Base-by-base conservation (phyloP, 169 alveolate species). In the Eimeria maxima region DNA sequence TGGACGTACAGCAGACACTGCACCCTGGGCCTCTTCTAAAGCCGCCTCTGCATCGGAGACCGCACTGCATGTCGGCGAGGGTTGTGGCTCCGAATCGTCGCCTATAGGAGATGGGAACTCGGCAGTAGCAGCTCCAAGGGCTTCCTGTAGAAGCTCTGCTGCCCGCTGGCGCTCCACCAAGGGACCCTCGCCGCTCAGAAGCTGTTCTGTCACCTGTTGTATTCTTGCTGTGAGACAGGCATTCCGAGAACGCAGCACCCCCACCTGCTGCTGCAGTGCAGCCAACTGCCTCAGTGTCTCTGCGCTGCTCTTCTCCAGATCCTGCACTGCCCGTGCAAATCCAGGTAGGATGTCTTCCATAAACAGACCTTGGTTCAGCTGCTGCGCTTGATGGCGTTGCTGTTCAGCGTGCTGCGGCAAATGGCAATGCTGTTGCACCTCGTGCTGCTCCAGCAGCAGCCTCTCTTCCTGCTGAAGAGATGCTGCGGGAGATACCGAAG, bases 281-380 rank as follows among this genome's bases (percentile, higher is more conserved):
- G 91, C 91, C 91, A 83, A 24, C 91, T 83, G 91, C 14, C 91
- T 16, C 91, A 83, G 33, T 13, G 91, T 83, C 73, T 83, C 91
- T 53, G 74, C 91, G 74, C 91, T 83, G 71, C 91, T 83, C 91
- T 53, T 83, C 74, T 83, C 91, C 55, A 83, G 91, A 24, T 83
- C 91, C 91, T 83, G 91, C 22, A 83, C 91, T n/a, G 91, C 91
- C 5, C 91, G 91, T 33, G 91, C 91, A 57, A 83, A 83, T 20
- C 91, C 91, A 55, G 91, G 91, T 16, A 83, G 91, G 65, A 83
- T 53, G 67, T 83, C 91, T 18, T 83, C 91, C 91, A 83, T 83
- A 24, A 53, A 83, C 47, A 83, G 53, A 33, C 73, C 91, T 83
- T 53, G 76, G 16, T 50, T 74, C 91, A 55, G 91, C 53, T 83